phyloP scores from a whole-genome alignment of 495 filamentous ascomycete species.

The Lasiosphaeria ovina region DNA sequence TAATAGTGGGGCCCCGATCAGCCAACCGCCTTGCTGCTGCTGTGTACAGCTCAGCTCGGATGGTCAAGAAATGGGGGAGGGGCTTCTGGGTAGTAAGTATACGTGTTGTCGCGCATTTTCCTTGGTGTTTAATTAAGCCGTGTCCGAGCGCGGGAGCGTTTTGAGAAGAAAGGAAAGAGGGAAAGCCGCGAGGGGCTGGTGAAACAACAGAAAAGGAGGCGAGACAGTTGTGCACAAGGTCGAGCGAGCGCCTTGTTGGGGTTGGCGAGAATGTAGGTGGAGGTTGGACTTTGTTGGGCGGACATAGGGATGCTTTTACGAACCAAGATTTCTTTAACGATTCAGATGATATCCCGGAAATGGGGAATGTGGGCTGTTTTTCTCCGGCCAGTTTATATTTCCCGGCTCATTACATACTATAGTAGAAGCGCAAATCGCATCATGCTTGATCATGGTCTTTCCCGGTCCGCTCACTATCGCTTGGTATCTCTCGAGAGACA shows the following conservation, averaged over 20 bases:
- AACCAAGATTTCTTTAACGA: constrained; percentile 14
- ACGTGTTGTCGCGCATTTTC: too few species aligned
- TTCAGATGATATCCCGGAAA: constrained; percentile 15
- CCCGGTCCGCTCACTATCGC: too few species aligned
- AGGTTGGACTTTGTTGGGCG: constrained; percentile 1
- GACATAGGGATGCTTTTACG: constrained; percentile 11
- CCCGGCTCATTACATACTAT: not conserved
- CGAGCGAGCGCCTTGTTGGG: not conserved
- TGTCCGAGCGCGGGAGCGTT: too few species aligned
- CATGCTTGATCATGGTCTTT: too few species aligned
- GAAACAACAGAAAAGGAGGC: not conserved
- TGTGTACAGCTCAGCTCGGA: too few species aligned
- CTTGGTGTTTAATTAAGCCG: too few species aligned
- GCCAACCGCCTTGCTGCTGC: too few species aligned
- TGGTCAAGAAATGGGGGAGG: too few species aligned
- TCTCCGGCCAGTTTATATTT: not conserved
- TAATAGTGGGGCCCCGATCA: too few species aligned
- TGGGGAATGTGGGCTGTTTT: not conserved
- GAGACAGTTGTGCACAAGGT: not conserved
- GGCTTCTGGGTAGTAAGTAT: too few species aligned
- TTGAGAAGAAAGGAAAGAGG: too few species aligned
- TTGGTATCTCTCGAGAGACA: too few species aligned
- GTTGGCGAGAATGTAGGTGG: not conserved
- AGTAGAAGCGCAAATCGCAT: not conserved
- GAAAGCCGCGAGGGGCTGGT: not conserved